Base-by-base conservation (phyloP, 306 rosid genomes). In the Pueraria montana region DNA sequence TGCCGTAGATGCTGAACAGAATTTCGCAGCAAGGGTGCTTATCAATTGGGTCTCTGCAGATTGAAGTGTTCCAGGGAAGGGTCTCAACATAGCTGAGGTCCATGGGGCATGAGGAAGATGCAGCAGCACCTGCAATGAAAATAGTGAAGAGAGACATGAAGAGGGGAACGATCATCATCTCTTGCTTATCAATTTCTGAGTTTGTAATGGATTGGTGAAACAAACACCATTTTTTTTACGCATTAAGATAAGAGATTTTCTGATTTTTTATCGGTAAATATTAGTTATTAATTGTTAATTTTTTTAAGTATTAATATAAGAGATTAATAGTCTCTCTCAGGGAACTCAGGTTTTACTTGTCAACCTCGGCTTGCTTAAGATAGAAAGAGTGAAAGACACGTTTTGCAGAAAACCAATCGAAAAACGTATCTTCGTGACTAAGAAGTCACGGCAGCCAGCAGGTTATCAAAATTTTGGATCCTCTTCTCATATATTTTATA, bases 31-130 rank as follows among this genome's bases (percentile, higher is more conserved):
- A 94, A 14, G 84, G 89, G 0, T 50, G 21, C 1, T 71, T 27
- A 26, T 55, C 78, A 27, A 75, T 30, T 2, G 89, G 87, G 17
- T 43, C 65, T 12, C 9, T 79, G 78, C 98, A 94, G 2, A 77
- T 8, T 32, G 98, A 78, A 27, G 91, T 77, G 92, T 94, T 88
- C 98, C 98, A 92, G 3, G 97, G 96, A 62, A 90, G 71, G 74
- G 92, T 87, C 4, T 76, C 42, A 13, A 94, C 96, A 50, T 90
- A 92, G 87, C 83, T 87, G 45, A 94, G 89, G 82, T 94, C 94
- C 0, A 94, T 73, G 53, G 96, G 97, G 20, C 98, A 94, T 38
- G 89, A 69, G 0, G 91, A 72, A 34, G 86, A 7, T 2, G 78
- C 11, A 23, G 79, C 40, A 34, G 5, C 45, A 24, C 4, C 30